phyloP scores from a whole-genome alignment of 148 eudicot genomes.

The Mesembryanthemum crystallinum region DNA sequence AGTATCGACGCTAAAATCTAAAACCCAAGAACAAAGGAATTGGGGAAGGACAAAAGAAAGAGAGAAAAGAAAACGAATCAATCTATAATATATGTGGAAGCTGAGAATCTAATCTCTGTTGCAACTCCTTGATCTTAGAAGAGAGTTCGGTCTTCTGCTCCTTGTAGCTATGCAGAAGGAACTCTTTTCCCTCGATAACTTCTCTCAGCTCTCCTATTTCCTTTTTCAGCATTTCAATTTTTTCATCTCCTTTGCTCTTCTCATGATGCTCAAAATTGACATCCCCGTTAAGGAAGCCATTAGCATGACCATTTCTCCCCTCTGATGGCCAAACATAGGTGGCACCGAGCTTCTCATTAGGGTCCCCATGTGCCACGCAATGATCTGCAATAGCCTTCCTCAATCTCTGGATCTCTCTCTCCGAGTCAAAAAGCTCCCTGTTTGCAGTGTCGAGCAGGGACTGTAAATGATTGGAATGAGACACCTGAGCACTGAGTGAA shows the following conservation, averaged over 20 bases:
- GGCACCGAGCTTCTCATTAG: conserved; percentile 42
- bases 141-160: conserved; percentile 83
- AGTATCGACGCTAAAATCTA: not conserved
- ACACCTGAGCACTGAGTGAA: conserved; percentile 52
- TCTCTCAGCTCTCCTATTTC: conserved; percentile 82
- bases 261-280: conserved; percentile 35
- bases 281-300: conserved; percentile 57
- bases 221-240: conserved; percentile 65
- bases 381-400: conserved; percentile 92
- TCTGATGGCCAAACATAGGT: conserved; percentile 43
- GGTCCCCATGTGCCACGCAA: conserved; percentile 52
- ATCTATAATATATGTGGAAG: conserved; percentile 80
- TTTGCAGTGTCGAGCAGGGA: conserved; percentile 76
- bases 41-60: not conserved
- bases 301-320: conserved; percentile 52
- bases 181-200: conserved; percentile 81
- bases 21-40: not conserved
- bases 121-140: conserved; percentile 77
- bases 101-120: conserved; percentile 83
- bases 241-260: conserved; percentile 56
- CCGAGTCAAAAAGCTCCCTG: conserved; percentile 75
- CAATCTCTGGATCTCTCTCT: conserved; percentile 83
- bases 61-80: not conserved
- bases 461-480: conserved; percentile 75
- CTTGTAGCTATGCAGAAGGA: conserved; percentile 71